Conservation (phyloP, 805 yeast genomes). For the Candida krabiensis region DNA sequence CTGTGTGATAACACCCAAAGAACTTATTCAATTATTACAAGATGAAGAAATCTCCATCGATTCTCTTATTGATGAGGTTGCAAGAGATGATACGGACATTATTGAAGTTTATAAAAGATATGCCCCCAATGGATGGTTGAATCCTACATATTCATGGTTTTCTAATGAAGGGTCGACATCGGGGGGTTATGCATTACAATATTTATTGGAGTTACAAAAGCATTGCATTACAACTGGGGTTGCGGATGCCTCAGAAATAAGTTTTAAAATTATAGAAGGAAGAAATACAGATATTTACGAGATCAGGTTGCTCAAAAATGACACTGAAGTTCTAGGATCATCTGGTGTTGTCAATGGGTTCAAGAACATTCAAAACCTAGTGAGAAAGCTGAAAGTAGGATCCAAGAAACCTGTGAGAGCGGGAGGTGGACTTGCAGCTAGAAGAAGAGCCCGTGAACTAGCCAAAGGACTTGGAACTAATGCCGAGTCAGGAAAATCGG, state of each 20-base stretch:
- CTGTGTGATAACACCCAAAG: constrained; percentile 91
- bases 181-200: constrained; percentile 85
- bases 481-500: constrained; percentile 3
- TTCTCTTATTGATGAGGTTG: constrained; percentile 19
- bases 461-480: constrained; percentile 16
- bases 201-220: constrained; percentile 44
- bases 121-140: constrained; percentile 68
- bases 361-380: constrained; percentile 90
- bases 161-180: constrained; percentile 78
- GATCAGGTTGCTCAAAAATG: constrained; percentile 47
- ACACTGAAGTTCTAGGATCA: constrained; percentile 45
- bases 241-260: constrained; percentile 16
- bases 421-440: constrained; percentile 38
- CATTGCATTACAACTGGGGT: constrained; percentile 19
- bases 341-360: constrained; percentile 84
- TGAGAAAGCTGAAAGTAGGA: constrained; percentile 66
- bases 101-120: constrained; percentile 21
- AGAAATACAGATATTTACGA: constrained; percentile 79
- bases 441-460: constrained; percentile 42
- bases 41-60: constrained; percentile 46
- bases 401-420: not conserved
- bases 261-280: constrained; percentile 51
- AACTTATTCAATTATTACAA: constrained; percentile 69
- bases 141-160: constrained; percentile 60
- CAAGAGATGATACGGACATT: constrained; percentile 15